Base-by-base conservation (phyloP, 495 filamentous ascomycete genomes). In the Penicillium diatomitis region DNA sequence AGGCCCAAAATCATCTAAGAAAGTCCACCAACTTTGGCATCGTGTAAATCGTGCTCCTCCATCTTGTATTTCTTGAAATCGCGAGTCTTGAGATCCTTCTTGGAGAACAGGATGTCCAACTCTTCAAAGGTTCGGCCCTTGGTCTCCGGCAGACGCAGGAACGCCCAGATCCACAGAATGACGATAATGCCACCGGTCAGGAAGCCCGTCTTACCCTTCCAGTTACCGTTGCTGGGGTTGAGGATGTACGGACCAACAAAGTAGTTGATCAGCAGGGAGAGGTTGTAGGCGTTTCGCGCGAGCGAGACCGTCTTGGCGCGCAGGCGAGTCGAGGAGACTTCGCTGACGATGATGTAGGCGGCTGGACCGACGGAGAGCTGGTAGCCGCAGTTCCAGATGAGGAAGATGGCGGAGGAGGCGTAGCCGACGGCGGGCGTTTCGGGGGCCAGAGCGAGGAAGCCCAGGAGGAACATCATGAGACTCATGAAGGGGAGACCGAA, bases 331-430 rank as follows among this genome's bases (percentile, higher is more conserved):
- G 82, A 79, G 3, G 81, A 78, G 20, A 84, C 65, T 51, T 85
- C 83, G 35, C 76, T 70, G 32, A 85, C 81, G 34, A 86, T 69
- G 6, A 77, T 78, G 59, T 83, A 86, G 54, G 77, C 81, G 8
- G 84, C 76, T 1, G 82, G 83, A 0, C 83, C 83, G 30, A 86
- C 77, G 0, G 81, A 78, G 39, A 78, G 62, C 54, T 84, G 76
- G 58, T 86, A 86, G 32, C 30, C 32, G 28, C 41, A 44, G 32
- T 44, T 32, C 41, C 41, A 44, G 41, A 44, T 12, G 30, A 44
- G 32, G 41, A 44, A 44, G n/a, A 44, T 10, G 1, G 32, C 31
- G 10, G 41, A 32, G 30, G 30, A 34, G 11, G 30, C 41, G 32
- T 44, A 44, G 32, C 41, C 41, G 32, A 43, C 7, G 28, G 28